A percentile compares a stretch with the other conserved stretches of the same genome.
These are phyloP conservation scores for Chlamydomonas eustigma DNA, from an alignment of 139 green algal species.

Conservation along the genomic window DNA sequence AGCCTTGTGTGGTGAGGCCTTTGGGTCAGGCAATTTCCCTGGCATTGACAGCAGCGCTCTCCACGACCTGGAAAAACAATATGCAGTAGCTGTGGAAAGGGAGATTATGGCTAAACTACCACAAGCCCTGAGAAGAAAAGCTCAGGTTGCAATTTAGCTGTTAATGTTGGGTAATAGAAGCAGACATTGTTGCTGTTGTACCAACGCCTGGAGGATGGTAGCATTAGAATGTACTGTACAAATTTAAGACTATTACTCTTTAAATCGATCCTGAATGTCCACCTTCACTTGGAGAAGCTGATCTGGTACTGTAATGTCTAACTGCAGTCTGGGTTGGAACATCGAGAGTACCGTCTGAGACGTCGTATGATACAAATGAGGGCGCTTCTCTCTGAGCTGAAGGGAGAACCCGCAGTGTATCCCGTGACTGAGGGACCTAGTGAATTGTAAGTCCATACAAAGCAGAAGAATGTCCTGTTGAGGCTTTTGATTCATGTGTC, in stretches of 20 bases:
- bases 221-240: too few relatives aligned
- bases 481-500: too few relatives aligned
- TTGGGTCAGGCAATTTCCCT: constrained; percentile 27
- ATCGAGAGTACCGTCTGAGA: constrained; percentile 24
- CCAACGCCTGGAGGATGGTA: too few relatives aligned
- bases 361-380: constrained; percentile 6
- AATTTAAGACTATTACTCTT: too few relatives aligned
- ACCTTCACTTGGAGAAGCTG: too few relatives aligned
- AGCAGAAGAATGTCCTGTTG: background rate
- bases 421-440: background rate
- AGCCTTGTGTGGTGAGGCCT: background rate
- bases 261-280: too few relatives aligned
- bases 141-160: constrained; percentile 20
- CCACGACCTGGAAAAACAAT: constrained; percentile 14
- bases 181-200: too few relatives aligned
- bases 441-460: background rate
- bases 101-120: constrained; percentile 15
- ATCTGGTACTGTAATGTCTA: too few relatives aligned
- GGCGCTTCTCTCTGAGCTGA: constrained; percentile 18
- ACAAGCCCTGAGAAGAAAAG: constrained; percentile 17
- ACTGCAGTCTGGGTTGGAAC: constrained; percentile 22
- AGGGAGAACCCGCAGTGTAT: background rate
- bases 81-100: constrained; percentile 9
- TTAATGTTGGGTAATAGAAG: too few relatives aligned
- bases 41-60: constrained; percentile 16